Conservation (phyloP, 768 basidiomycete species). For the Gelatoporia subvermispora region DNA sequence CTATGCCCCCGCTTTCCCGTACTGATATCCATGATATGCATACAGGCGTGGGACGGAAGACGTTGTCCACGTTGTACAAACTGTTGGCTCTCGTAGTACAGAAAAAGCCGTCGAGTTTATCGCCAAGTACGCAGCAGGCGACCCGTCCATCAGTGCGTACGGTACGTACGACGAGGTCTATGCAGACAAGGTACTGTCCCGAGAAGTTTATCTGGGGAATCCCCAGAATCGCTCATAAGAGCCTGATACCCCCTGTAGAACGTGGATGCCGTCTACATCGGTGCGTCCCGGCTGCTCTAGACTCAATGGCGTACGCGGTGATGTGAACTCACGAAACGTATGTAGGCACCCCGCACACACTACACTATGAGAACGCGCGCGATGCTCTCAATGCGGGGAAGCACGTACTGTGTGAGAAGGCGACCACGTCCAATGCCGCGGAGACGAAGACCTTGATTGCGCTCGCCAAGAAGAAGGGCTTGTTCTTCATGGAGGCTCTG, state of each 20-base stretch:
- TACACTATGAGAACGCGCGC: conserved; percentile 74
- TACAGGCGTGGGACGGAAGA: conserved; percentile 62
- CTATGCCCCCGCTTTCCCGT: background rate
- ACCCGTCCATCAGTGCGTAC: conserved; percentile 57
- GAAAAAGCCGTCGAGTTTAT: conserved; percentile 72
- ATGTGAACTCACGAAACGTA: background rate
- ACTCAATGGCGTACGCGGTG: no score
- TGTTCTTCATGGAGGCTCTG: conserved; percentile 91
- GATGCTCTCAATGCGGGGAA: conserved; percentile 77
- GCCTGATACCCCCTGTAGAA: conserved; percentile 33
- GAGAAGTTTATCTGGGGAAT: background rate
- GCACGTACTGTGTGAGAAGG: conserved; percentile 87
- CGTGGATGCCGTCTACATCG: conserved; percentile 76
- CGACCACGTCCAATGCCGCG: conserved; percentile 71
- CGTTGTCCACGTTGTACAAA: conserved; percentile 61
- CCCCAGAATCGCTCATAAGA: no score
- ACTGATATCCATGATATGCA: background rate
- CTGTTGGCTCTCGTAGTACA: conserved; percentile 72
- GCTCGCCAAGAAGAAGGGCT: conserved; percentile 69
- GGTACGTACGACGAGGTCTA: conserved; percentile 75
- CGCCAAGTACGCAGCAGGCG: conserved; percentile 41
- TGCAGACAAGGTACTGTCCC: conserved; percentile 48
- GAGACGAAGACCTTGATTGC: conserved; percentile 71
- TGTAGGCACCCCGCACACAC: conserved; percentile 78
- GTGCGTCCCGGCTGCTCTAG: conserved; percentile 22